Percentiles rank a stretch among this genome's conserved stretches.
phyloP scores from a whole-genome alignment of 768 basidiomycete species.

The Leccinum aurantiacum region DNA sequence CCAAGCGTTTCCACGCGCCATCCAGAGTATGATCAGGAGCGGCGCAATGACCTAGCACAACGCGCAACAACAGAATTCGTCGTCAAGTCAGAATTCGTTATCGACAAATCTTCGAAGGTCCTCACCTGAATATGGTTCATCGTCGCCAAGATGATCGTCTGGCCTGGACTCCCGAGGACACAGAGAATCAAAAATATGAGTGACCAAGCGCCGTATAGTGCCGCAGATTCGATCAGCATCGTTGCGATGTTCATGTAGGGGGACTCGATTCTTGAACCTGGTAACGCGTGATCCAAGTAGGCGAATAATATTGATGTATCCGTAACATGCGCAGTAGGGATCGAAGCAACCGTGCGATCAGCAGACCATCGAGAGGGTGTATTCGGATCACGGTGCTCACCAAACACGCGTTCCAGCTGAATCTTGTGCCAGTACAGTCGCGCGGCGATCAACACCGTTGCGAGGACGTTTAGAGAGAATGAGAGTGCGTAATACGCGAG shows the following conservation, averaged over 20 bases:
- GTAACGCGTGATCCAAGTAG: neutral
- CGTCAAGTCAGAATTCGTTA: neutral
- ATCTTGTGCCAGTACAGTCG: conserved; percentile 28
- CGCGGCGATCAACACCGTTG: conserved; percentile 22
- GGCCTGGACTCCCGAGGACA: conserved; percentile 14
- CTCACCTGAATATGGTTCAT: conserved; percentile 26
- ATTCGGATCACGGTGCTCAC: conserved; percentile 14
- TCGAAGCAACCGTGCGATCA: neutral
- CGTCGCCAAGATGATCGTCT: conserved; percentile 24
- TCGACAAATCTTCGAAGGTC: neutral
- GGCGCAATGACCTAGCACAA: conserved; percentile 24
- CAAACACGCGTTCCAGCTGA: conserved; percentile 25
- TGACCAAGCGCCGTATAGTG: conserved; percentile 27
- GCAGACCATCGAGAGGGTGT: neutral
- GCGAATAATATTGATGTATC: neutral
- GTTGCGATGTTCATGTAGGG: conserved; percentile 26
- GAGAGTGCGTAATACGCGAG: conserved; percentile 26
- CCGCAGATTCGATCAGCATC: conserved; percentile 26
- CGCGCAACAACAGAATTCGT: too few relatives aligned
- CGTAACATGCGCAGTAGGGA: neutral
- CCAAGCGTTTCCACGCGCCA: conserved; percentile 25
- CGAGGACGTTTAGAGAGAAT: conserved; percentile 25
- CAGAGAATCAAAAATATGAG: conserved; percentile 23
- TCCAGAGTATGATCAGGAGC: conserved; percentile 28
- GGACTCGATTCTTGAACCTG: conserved; percentile 16